Percentiles rank a stretch among this genome's conserved stretches.
Conservation (phyloP, 805 yeast species). For the Sugiyamaella mastotermitis region DNA sequence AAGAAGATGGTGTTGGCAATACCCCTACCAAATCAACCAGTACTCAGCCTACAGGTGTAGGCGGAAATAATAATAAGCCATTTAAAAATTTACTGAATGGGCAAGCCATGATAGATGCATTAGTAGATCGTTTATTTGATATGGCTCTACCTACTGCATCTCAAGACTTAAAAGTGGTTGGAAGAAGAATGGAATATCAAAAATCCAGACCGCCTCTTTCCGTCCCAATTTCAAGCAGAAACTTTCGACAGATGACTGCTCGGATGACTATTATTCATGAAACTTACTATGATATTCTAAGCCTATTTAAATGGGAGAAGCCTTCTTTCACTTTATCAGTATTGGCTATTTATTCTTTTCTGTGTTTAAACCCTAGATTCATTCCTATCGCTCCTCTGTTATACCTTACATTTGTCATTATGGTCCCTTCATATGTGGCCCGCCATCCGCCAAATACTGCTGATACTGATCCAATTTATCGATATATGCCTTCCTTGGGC, state of each 20-base stretch:
- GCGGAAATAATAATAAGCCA: too few relatives aligned
- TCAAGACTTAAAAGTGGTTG: slow-evolving; percentile 36
- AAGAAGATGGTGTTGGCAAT: too few relatives aligned
- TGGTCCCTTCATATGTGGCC: slow-evolving; percentile 61
- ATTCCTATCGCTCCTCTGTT: slow-evolving; percentile 43
- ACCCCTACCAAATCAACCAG: too few relatives aligned
- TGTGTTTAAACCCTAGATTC: slow-evolving; percentile 55
- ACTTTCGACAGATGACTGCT: slow-evolving; percentile 21
- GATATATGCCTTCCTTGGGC: slow-evolving; percentile 45
- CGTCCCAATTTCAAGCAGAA: slow-evolving; percentile 58
- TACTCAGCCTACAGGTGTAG: too few relatives aligned
- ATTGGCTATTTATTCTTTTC: slow-evolving; percentile 51
- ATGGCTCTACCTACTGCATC: slow-evolving; percentile 67
- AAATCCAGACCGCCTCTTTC: slow-evolving; percentile 62
- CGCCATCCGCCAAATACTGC: slow-evolving; percentile 57
- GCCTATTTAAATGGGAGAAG: slow-evolving; percentile 61
- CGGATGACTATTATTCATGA: slow-evolving; percentile 37
- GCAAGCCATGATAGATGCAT: slow-evolving; percentile 45
- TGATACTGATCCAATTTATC: slow-evolving; percentile 21
- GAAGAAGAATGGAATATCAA: slow-evolving; percentile 48
- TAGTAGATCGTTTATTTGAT: slow-evolving; percentile 63
- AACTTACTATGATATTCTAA: slow-evolving; percentile 49
- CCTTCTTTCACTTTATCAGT: slow-evolving; percentile 63
- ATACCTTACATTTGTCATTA: slow-evolving; percentile 44
- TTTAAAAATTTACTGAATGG: too few relatives aligned